phyloP scores from a whole-genome alignment of 139 green algal genomes.

The Edaphochlamys debaryana region DNA sequence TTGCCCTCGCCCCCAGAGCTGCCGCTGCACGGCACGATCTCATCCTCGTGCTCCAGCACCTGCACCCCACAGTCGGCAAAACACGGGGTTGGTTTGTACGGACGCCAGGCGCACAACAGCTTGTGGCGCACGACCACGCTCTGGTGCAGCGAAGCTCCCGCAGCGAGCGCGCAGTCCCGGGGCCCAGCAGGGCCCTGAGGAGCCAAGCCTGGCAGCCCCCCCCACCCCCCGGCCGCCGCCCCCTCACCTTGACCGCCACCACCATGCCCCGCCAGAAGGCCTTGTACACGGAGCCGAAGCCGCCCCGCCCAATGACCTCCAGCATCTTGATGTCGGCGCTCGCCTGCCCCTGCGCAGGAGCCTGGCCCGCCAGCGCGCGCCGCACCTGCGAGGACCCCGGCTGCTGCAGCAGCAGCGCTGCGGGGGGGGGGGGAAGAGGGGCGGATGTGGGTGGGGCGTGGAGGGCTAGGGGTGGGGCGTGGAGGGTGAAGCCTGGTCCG shows the following conservation, averaged over 20 bases:
- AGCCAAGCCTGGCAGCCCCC: no score
- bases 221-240: no score
- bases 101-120: no score
- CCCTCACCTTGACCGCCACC: conserved; percentile 59
- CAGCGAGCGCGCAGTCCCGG: no score
- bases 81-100: background rate
- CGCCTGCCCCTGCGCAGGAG: background rate
- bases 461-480: no score
- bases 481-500: no score
- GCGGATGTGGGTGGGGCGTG: no score
- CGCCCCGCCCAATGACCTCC: conserved; percentile 58
- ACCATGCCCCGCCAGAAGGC: conserved; percentile 44
- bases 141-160: no score
- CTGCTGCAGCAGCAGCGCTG: conserved; percentile 20
- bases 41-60: conserved; percentile 62
- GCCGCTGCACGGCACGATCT: conserved; percentile 40
- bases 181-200: no score
- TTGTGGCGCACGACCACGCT: no score
- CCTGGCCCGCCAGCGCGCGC: background rate
- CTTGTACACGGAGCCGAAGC: conserved; percentile 59
- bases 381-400: background rate
- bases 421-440: background rate
- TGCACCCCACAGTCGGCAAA: conserved; percentile 15
- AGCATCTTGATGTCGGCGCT: conserved; percentile 52
- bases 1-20: conserved; percentile 4